Evolutionary conservation across 1,139 yeast genomes (phyloP), one percentile per base, ranked within the genome.

Genomic region (Pichia sp.): DNA sequence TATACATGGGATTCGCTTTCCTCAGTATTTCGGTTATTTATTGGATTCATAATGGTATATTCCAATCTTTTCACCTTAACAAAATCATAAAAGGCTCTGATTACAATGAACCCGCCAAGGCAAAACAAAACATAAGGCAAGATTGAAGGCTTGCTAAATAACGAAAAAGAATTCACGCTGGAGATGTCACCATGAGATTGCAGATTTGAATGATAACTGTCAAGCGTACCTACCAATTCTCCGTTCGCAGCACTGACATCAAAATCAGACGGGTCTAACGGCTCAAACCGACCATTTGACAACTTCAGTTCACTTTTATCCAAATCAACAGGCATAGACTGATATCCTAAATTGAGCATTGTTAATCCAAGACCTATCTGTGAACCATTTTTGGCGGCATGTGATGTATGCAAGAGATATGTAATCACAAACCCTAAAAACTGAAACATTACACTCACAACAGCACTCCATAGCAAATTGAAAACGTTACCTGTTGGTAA

Each of bases 321-420:
- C 4, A 48, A 40, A 33, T 45, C 40, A n/a, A 65, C 60, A 0
- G 96, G 95, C 34, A 82, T 70, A 66, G 87, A 72, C 44, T 76
- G 73, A 61, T 77, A 81, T 2, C 95, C 95, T 55, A 81, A 80
- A 51, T 84, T 77, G 41, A 90, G 70, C 54, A 94, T 75, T 0
- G 96, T 88, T 46, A 86, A 64, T 3, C 98, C 98, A 46, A 92
- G 68, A 0, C 99, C 99, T 11, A 92, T 85, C 49, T 96, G 72
- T 2, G 97, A 83, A 6, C 99, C 99, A 56, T 90, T 92, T 59
- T 87, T 87, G 4, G 97, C 96, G 5, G 97, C 97, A 60, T 92
- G 98, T 2, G 97, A 86, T 1, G 98, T 90, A 65, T 92, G 98
- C 46, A 94, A 69, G 42, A 92, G 68, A 62, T 90, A 92, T 28